Base-by-base conservation (phyloP, 371 early-diverging fungal genomes). In the Zychaea mexicana region DNA sequence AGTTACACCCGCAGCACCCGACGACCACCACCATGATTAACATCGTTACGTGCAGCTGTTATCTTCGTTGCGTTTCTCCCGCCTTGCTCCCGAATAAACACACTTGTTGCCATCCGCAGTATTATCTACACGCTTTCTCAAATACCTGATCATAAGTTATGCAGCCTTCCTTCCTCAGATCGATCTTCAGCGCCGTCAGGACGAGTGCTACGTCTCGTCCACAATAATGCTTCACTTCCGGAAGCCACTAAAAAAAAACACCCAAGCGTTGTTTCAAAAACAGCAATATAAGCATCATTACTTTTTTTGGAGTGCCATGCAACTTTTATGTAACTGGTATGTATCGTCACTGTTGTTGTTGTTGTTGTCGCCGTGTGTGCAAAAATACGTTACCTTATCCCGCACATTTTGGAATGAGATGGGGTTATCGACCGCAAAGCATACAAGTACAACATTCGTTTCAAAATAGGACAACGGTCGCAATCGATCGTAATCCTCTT, bases 381-480 rank as follows among this genome's bases (percentile, higher is more conserved):
- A 5, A 46, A 77, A n/a, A n/a, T n/a, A n/a, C n/a, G n/a, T 12
- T 42, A 91, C 90, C 86, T 90, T 92, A 56, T 91, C 90, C 59
- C 85, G 70, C 39, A 94, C 91, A 78, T 93, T 93, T 64, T 91
- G 88, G 66, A 94, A 91, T 0, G 93, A 92, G 31, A 84, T 83
- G 22, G 86, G 85, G 52, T 84, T 83, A 61, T 90, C 91, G 21
- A 94, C 77, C 19, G 93, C 88, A 77, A 92, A 95, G 73, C 96
- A 94, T 62, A 96, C 88, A 36, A 97, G 71, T 68, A 96, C 89
- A 0, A 95, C 93, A 71, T 97, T 92, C 17, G 96, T 92, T 67
- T 96, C 91, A 30, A 90, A 91, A 76, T 94, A 96, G 13, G 92
- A 92, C 17, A 95, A 72, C 10, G 92, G 90, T 24, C 94, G 86